These are phyloP conservation scores for Glonium stellatum DNA, from an alignment of 495 filamentous ascomycete genomes.

Conservation along the genomic window DNA sequence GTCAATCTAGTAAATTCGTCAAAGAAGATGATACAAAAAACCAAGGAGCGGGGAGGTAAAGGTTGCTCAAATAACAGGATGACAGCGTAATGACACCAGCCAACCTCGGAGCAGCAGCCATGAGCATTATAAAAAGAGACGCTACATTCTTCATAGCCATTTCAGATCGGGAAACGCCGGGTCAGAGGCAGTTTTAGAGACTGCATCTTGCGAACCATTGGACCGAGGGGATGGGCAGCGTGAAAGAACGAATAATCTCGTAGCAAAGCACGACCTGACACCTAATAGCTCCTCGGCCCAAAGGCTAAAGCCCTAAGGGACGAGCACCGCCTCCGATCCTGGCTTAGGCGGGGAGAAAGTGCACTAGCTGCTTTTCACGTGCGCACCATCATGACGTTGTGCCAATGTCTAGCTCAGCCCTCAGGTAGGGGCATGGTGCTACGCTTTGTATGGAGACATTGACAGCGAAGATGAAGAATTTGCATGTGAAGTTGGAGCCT, in stretches of 20 bases:
- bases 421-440: too few relatives aligned
- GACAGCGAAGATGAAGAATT: background rate
- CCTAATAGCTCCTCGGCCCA: conserved; percentile 24
- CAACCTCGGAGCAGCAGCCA: background rate
- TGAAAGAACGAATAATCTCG: background rate
- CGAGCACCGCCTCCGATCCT: background rate
- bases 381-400: background rate
- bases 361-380: background rate
- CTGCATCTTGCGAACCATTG: background rate
- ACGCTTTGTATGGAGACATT: background rate
- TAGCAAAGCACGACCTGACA: background rate
- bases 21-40: background rate
- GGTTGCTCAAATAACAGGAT: background rate
- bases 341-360: background rate
- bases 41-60: background rate
- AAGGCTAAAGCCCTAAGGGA: conserved; percentile 11
- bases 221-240: background rate
- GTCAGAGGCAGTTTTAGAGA: background rate
- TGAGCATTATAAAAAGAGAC: background rate
- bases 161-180: conserved; percentile 1
- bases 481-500: background rate
- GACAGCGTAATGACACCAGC: background rate
- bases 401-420: background rate
- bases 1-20: background rate
- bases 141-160: background rate